Conservation (phyloP, 768 basidiomycete species). For the Hygrocybe coccinea region DNA sequence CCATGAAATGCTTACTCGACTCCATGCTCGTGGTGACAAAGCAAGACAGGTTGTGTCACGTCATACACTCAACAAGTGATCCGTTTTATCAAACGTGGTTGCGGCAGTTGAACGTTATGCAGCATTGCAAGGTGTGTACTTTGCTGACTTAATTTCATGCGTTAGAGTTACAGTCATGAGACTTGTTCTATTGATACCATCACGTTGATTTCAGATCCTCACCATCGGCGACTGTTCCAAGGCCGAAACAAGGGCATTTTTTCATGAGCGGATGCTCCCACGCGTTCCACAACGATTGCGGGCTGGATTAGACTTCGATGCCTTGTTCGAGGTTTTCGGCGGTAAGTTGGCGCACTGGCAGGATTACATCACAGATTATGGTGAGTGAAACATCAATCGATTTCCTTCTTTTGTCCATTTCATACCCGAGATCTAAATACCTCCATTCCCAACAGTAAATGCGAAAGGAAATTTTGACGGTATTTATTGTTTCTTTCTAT, state of each 20-base stretch:
- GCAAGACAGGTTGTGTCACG: constrained; percentile 79
- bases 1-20: constrained; percentile 82
- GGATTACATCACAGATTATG: constrained; percentile 72
- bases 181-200: not conserved
- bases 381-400: constrained; percentile 33
- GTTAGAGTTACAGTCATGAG: too few relatives aligned
- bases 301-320: constrained; percentile 58
- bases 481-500: constrained; percentile 31
- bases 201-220: constrained; percentile 46
- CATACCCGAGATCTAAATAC: not conserved
- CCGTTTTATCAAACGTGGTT: constrained; percentile 85
- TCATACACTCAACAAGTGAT: constrained; percentile 78
- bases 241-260: constrained; percentile 62
- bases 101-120: constrained; percentile 72
- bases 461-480: constrained; percentile 67
- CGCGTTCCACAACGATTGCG: constrained; percentile 62
- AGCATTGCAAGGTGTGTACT: constrained; percentile 66
- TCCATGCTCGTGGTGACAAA: constrained; percentile 85
- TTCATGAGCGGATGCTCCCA: constrained; percentile 59
- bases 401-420: not conserved
- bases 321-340: constrained; percentile 73
- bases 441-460: constrained; percentile 46
- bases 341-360: constrained; percentile 82
- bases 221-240: constrained; percentile 79
- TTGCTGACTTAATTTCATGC: not conserved